phyloP scores from a whole-genome alignment of 1,139 yeast species.

The Suhomyces atakaporum region DNA sequence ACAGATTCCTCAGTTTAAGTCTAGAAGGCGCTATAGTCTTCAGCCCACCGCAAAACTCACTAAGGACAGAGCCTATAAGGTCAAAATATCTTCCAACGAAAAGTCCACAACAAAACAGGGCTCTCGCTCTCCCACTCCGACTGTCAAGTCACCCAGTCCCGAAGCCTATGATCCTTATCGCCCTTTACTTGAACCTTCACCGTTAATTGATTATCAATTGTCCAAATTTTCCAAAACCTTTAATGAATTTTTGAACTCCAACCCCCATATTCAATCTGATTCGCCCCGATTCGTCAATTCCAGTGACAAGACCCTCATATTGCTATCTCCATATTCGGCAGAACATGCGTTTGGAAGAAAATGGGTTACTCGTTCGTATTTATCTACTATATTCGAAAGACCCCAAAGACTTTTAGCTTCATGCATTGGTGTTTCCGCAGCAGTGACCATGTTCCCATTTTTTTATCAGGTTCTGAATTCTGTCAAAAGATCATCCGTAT shows the following conservation, averaged over 20 bases:
- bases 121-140: slow-evolving; percentile 5
- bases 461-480: slow-evolving; percentile 56
- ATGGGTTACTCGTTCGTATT: slow-evolving; percentile 74
- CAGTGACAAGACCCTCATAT: slow-evolving; percentile 51
- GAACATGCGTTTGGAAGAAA: slow-evolving; percentile 72
- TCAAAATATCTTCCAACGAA: slow-evolving; percentile 4
- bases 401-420: slow-evolving; percentile 81
- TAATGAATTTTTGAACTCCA: slow-evolving; percentile 50
- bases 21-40: slow-evolving; percentile 33
- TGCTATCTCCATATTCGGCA: slow-evolving; percentile 60
- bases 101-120: slow-evolving; percentile 18
- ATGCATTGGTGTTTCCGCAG: slow-evolving; percentile 77
- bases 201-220: slow-evolving; percentile 38
- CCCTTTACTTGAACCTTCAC: slow-evolving; percentile 28
- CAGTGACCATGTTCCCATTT: slow-evolving; percentile 68
- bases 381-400: slow-evolving; percentile 75
- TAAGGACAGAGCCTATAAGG: slow-evolving; percentile 8
- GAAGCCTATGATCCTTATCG: slow-evolving; percentile 11
- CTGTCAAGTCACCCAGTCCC: slow-evolving; percentile 9
- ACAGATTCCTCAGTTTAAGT: slow-evolving; percentile 42
- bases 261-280: slow-evolving; percentile 56
- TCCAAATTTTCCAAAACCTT: slow-evolving; percentile 45
- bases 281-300: slow-evolving; percentile 49
- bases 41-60: slow-evolving; percentile 22
- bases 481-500: slow-evolving; percentile 47